Evolutionary conservation across 768 basidiomycete genomes (phyloP), one percentile per base, ranked within the genome.

Genomic region (Lactifluus pinguis): DNA sequence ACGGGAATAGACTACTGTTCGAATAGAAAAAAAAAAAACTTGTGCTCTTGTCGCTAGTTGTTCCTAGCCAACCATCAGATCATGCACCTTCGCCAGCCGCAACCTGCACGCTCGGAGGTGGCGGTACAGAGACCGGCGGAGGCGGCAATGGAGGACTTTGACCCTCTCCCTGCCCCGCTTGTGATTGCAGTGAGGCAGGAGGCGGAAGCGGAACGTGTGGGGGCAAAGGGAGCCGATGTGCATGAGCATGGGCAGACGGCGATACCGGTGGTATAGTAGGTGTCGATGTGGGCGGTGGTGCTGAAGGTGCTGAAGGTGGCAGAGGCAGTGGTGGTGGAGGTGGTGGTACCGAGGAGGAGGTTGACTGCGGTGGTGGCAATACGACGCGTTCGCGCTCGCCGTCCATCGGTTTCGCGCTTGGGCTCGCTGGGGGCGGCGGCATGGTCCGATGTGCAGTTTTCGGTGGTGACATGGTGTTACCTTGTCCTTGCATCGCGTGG

Each of bases 351-450:
- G 36, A 6, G 0, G 47, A 30, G 0, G 17, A 32, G 7, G 54
- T 13, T 5, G 50, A 56, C 9, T 36, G 54, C 1, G 38, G 57
- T 0, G 44, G 50, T 4, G 45, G 60, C 6, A 53, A 42, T 4
- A 62, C 55, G 8, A 56, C 47, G 30, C 60, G 63, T 19, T 53
- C 62, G 8, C 61, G 57, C 4, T 53, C 61, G 1, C 60, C 63
- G n/a, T 61, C 63, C 60, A 57, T 55, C 41, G 65, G 65, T n/a
- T 64, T 60, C 45, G 52, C 45, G 47, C 59, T 51, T 6, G 59
- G 58, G 39, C 59, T 60, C 29, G 51, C 44, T 21, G 58, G 59
- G 0, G 57, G 59, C 19, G 53, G 53, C 11, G 36, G 54, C 54
- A 59, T 25, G 25, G 25, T 41, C 3, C 62, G 53, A 13, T 32